Base-by-base conservation (phyloP, 768 basidiomycete species). In the Calvatia gigantea region DNA sequence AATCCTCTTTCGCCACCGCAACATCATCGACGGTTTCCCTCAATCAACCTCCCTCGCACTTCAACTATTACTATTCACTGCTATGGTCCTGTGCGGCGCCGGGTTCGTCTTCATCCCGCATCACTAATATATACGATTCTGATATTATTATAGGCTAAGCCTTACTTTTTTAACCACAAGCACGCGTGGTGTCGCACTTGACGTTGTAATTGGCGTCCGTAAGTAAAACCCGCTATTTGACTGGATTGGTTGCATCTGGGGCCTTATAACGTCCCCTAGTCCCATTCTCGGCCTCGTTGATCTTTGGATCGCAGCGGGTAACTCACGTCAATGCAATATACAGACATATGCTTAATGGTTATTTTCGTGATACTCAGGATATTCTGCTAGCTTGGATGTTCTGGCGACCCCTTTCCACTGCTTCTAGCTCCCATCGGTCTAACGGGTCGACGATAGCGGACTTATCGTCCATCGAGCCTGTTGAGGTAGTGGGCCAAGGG, bases 221-320 rank as follows among this genome's bases (percentile, higher is more conserved):
- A 27, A 4, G 25, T 27, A 4, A 37, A 3, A n/a, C 33, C 29
- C 14, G 5, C 15, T 7, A 29, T 8, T 9, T 32, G n/a, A 32
- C 29, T 19, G 46, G 21, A 15, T n/a, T 32, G 3, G 28, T 32
- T 19, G 17, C n/a, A 5, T n/a, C 17, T 32, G n/a, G 33, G 8
- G n/a, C n/a, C n/a, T 8, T 19, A 8, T 33, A 17, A 6, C 12
- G 3, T 15, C 12, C 17, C 6, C 23, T 19, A 54, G 52, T 54
- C 11, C 52, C 42, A 27, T 21, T 54, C 9, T 43, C 52, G 5
- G 21, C 42, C 4, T 54, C 32, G 3, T n/a, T 54, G 3, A 54
- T 54, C 25, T 54, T 54, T 28, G 52, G 43, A 35, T 45, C 52
- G 11, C 52, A 54, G 35, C 19, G 52, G 43, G 52, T 54, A n/a